These are phyloP conservation scores for Anethum foeniculum DNA, from an alignment of 140 eudicot species.

Conservation along the genomic window DNA sequence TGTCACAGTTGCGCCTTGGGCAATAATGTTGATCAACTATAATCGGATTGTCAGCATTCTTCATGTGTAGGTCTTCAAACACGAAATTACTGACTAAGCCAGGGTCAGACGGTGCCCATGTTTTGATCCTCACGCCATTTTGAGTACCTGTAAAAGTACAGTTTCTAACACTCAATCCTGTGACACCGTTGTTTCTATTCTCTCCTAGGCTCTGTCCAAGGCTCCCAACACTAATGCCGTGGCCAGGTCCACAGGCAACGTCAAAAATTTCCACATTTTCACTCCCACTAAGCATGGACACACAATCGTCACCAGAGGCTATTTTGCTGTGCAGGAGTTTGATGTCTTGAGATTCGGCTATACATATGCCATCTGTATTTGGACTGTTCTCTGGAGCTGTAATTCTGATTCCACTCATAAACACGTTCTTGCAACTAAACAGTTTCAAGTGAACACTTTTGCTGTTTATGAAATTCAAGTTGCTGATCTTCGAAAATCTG, in stretches of 20 bases:
- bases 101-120: constrained; percentile 10
- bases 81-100: constrained; percentile 8
- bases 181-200: background rate
- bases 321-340: constrained; percentile 2
- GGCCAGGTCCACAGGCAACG: constrained; percentile 31
- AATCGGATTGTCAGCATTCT: constrained; percentile 26
- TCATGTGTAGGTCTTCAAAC: constrained; percentile 19
- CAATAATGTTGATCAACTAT: constrained; percentile 35
- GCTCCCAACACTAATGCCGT: constrained; percentile 35
- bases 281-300: constrained; percentile 15
- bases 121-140: constrained; percentile 35
- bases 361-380: constrained; percentile 36
- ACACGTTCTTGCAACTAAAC: constrained; percentile 10
- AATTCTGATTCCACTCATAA: constrained; percentile 6
- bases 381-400: constrained; percentile 21
- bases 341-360: constrained; percentile 14
- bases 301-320: constrained; percentile 34
- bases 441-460: constrained; percentile 25
- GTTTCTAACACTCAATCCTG: constrained; percentile 17
- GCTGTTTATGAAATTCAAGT: constrained; percentile 22
- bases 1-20: constrained; percentile 19
- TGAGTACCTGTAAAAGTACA: constrained; percentile 17
- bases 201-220: constrained; percentile 6
- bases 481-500: constrained; percentile 1
- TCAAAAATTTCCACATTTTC: background rate